Evolutionary conservation across 2,329 filamentous ascomycete genomes (phyloP), one percentile per base, ranked within the genome.

Genomic region (Ceratocystiopsis minuta): DNA sequence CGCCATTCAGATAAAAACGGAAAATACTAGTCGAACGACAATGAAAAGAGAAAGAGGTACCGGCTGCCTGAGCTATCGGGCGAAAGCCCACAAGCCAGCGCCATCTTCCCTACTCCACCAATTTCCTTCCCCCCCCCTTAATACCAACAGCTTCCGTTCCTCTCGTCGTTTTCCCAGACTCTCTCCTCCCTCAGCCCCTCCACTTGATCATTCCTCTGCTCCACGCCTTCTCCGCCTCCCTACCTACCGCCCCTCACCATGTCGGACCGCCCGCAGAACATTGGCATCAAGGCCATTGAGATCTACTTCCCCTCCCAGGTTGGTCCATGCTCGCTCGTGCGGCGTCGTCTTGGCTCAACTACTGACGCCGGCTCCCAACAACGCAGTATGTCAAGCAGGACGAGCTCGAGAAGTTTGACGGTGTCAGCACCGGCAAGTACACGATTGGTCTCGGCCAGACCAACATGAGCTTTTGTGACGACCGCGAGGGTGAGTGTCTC

Each of bases 261-360:
- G 80, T 72, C 80, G 57, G 60, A 77, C 53, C 78, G 80, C 64
- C 80, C 83, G 50, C 76, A 86, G 63, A 88, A 88, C 66, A 79
- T 90, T 62, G 83, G 83, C 72, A 86, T 90, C 60, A 88, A 90
- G 69, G 83, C 81, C 79, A 83, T 90, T 62, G 83, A 90, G 61
- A 75, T 90, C 58, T 90, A 90, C 63, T 83, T 85, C 58, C 83
- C 83, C 50, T 81, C 71, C 61, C 83, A 88, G 76, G 83, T 88
- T 64, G 50, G 76, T 64, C 4, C 24, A 28, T 28, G 24, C 16
- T 31, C n/a, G n/a, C n/a, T n/a, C n/a, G n/a, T n/a, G n/a, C n/a
- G n/a, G n/a, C n/a, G n/a, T n/a, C n/a, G n/a, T n/a, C n/a, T n/a
- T n/a, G n/a, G n/a, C n/a, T n/a, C n/a, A n/a, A n/a, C n/a, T n/a